phyloP scores from a whole-genome alignment of 345 rosid genomes.

The Schrenkiella parvula region DNA sequence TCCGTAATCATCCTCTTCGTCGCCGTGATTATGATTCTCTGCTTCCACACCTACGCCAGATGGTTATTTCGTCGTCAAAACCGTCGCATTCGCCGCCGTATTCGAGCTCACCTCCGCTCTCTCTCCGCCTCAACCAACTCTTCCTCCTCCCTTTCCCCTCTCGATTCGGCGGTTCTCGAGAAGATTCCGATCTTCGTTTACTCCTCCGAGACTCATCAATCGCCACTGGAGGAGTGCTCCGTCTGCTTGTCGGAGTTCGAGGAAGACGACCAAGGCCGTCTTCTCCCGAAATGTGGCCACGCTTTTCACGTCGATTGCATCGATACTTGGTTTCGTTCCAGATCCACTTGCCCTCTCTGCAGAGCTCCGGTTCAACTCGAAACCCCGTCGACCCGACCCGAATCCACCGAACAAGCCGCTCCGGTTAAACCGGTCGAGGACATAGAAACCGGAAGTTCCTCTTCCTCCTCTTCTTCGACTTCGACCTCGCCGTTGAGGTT shows the following conservation, averaged over 20 bases:
- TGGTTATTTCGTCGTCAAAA: conserved; percentile 39
- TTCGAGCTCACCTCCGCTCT: conserved; percentile 30
- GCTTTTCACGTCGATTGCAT: conserved; percentile 75
- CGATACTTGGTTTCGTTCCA: conserved; percentile 78
- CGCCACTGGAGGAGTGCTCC: conserved; percentile 45
- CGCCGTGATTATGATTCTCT: conserved; percentile 41
- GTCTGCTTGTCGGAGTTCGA: conserved; percentile 81
- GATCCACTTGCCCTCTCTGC: conserved; percentile 78
- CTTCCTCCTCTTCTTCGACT: conserved; percentile 16
- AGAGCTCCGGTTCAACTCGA: conserved; percentile 54
- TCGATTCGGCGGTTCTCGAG: conserved; percentile 45
- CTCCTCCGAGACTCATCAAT: conserved; percentile 16
- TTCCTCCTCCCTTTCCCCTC: conserved; percentile 34
- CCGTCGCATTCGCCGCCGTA: conserved; percentile 45
- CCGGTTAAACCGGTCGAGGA: conserved; percentile 20
- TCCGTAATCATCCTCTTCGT: conserved; percentile 50
- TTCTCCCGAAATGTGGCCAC: conserved; percentile 65
- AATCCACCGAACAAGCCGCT: neutral
- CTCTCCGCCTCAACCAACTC: conserved; percentile 19
- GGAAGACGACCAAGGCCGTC: conserved; percentile 58
- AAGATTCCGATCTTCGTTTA: conserved; percentile 55
- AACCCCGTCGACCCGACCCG: neutral
- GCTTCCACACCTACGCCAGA: conserved; percentile 58
- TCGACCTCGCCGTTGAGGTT: conserved; percentile 13
- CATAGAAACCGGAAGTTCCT: conserved; percentile 17